Evolutionary conservation across 768 basidiomycete species (phyloP).

Genomic region (Multifurca ochricompacta): DNA sequence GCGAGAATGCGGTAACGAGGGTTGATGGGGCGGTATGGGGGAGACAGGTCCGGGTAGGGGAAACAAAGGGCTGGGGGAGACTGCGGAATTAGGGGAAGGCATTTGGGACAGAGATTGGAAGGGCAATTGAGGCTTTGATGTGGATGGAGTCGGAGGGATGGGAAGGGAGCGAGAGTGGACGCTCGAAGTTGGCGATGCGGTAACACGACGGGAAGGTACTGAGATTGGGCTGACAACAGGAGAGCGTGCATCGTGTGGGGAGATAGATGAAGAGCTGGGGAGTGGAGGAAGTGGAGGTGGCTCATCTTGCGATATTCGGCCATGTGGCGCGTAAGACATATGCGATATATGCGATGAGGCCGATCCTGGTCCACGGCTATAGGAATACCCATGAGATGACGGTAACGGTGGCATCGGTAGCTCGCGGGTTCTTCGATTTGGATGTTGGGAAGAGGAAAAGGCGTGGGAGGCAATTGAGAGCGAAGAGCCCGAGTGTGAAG

Average conservation of each 20-base stretch:
- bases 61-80: background rate
- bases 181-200: background rate
- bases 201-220: background rate
- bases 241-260: background rate
- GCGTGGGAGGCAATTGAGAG: background rate
- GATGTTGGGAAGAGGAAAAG: background rate
- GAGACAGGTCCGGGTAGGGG: background rate
- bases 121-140: conserved; percentile 1
- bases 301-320: background rate
- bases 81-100: background rate
- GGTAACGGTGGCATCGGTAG: background rate
- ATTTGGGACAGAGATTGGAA: background rate
- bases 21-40: background rate
- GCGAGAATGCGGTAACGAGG: background rate
- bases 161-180: conserved; percentile 12
- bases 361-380: background rate
- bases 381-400: background rate
- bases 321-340: background rate
- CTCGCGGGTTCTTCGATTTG: conserved; percentile 5
- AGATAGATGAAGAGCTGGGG: background rate
- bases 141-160: background rate
- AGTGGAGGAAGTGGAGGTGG: background rate
- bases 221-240: background rate
- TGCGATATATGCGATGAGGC: background rate
- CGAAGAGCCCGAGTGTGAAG: background rate